These are phyloP conservation scores for Xylariaceae sp. DNA, from an alignment of 2,329 filamentous ascomycete species.

Conservation along the genomic window DNA sequence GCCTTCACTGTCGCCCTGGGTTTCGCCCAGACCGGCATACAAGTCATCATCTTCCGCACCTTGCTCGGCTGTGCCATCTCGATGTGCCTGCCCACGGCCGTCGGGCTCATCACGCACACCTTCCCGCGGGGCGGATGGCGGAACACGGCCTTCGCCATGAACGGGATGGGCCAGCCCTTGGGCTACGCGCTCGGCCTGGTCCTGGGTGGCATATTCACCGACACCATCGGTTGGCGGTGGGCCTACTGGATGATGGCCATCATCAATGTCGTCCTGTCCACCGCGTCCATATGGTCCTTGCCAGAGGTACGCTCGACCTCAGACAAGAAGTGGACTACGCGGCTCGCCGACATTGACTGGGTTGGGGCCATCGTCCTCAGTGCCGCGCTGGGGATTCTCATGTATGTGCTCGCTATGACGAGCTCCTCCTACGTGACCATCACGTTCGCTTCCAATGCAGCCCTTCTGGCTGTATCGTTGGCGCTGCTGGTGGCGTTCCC, in stretches of 20 bases:
- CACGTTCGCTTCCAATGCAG: conserved; percentile 31
- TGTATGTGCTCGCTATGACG: conserved; percentile 39
- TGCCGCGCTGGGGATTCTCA: conserved; percentile 36
- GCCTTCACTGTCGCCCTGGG: conserved; percentile 11
- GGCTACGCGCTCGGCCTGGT: conserved; percentile 37
- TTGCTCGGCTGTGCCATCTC: conserved; percentile 13
- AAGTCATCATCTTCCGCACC: conserved; percentile 15
- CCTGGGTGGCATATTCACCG: conserved; percentile 34
- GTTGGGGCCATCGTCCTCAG: conserved; percentile 36
- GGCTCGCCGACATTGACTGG: conserved; percentile 36
- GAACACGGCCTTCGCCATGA: conserved; percentile 24
- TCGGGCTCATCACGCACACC: conserved; percentile 9
- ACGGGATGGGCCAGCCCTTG: conserved; percentile 33
- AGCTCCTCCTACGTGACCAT: conserved; percentile 34
- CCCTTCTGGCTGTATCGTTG: conserved; percentile 36
- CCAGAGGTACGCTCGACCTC: conserved; percentile 19
- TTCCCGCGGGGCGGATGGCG: conserved; percentile 13
- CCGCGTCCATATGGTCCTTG: conserved; percentile 20
- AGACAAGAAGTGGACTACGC: conserved; percentile 7
- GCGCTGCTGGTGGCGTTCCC: conserved; percentile 40
- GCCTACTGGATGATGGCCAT: conserved; percentile 26
- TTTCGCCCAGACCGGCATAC: conserved; percentile 6
- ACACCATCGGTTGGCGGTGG: conserved; percentile 33
- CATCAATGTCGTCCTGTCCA: conserved; percentile 22
- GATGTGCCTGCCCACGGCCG: conserved; percentile 16